A percentile compares a stretch with the other conserved stretches of the same genome.
phyloP scores from a whole-genome alignment of 257 asterid genomes.

The Knoxia roxburghii region DNA sequence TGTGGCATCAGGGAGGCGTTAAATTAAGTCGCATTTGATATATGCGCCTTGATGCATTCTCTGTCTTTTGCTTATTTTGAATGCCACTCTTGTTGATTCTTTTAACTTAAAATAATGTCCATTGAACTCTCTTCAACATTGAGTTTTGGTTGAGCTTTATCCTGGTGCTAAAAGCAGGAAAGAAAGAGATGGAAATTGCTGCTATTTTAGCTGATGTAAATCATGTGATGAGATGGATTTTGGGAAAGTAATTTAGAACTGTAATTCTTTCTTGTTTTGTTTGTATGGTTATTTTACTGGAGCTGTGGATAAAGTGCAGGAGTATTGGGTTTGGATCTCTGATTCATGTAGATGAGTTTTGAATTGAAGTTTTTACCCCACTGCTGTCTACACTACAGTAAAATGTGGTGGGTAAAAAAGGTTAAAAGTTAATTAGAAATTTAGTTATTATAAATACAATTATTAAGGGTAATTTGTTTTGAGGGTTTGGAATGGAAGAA shows the following conservation, averaged over 20 bases:
- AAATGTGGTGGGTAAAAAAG: no score
- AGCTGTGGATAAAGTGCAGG: no score
- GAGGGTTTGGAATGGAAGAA: no score
- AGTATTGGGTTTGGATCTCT: no score
- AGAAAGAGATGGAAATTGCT: no score
- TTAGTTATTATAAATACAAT: no score
- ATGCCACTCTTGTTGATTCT: neutral
- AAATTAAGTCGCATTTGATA: slow-evolving; percentile 5
- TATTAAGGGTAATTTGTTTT: no score
- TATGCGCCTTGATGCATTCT: neutral
- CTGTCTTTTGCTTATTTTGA: neutral
- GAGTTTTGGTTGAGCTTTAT: neutral
- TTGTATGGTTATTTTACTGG: neutral
- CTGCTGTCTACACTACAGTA: no score
- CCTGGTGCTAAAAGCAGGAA: no score
- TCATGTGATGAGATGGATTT: neutral
- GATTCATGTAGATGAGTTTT: no score
- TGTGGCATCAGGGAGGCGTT: slow-evolving; percentile 67
- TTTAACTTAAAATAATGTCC: neutral
- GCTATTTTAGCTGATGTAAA: neutral
- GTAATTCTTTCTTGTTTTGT: neutral
- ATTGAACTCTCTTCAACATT: neutral
- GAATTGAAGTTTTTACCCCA: no score
- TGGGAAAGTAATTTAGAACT: neutral
- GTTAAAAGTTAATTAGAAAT: no score